phyloP scores from a whole-genome alignment of 192 early-diverging fungal genomes.

The Lobosporangium transversale region DNA sequence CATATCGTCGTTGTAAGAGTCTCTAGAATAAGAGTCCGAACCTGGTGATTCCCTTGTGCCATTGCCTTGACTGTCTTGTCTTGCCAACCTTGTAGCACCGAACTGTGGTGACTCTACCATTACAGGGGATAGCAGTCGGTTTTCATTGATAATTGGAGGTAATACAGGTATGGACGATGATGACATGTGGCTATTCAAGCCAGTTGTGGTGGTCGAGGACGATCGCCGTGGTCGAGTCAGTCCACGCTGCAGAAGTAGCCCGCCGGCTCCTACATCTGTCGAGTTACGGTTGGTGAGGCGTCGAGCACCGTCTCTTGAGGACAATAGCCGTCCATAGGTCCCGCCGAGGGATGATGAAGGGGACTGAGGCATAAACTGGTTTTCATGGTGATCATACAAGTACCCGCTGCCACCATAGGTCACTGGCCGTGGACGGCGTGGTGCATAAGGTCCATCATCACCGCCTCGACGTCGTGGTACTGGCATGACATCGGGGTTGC shows the following conservation, averaged over 20 bases:
- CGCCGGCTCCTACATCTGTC: constrained; percentile 23
- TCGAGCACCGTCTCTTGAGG: constrained; percentile 2
- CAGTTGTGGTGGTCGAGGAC: constrained; percentile 27
- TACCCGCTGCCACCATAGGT: constrained; percentile 46
- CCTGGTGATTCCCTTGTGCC: constrained; percentile 36
- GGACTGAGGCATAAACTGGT: constrained; percentile 41
- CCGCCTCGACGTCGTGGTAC: constrained; percentile 28
- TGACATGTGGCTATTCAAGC: constrained; percentile 6
- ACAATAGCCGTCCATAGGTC: constrained; percentile 3
- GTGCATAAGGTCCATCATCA: constrained; percentile 35
- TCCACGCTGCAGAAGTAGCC: constrained; percentile 29
- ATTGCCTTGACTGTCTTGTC: constrained; percentile 35
- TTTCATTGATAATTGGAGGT: constrained; percentile 35
- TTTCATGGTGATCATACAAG: constrained; percentile 49
- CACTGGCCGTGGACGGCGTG: constrained; percentile 39
- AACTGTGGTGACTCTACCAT: constrained; percentile 34
- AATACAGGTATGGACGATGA: constrained; percentile 25
- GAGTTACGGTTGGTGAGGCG: constrained; percentile 38
- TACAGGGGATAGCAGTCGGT: constrained; percentile 26
- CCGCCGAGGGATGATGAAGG: constrained; percentile 25
- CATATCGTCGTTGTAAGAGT: constrained; percentile 20
- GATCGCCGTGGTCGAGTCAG: constrained; percentile 39
- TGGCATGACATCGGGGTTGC: constrained; percentile 21
- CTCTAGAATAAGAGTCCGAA: constrained; percentile 36
- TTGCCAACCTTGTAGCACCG: constrained; percentile 21